Conservation (phyloP, 768 basidiomycete species). For the Omphalotus guepiniiformis region DNA sequence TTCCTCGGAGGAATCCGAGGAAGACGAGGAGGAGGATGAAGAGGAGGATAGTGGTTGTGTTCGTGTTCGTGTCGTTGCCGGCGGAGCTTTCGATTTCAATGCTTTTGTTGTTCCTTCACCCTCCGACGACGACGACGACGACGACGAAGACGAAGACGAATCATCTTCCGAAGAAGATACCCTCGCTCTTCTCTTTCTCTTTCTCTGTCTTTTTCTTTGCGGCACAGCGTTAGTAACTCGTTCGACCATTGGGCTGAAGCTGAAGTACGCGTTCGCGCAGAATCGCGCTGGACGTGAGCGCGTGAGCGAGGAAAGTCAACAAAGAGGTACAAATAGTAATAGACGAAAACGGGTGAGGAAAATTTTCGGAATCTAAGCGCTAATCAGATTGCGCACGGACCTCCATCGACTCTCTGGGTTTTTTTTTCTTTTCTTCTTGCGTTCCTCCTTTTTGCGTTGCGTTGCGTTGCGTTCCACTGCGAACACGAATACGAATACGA, state of each 20-base stretch:
- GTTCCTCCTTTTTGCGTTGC: too few relatives aligned
- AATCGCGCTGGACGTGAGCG: too few relatives aligned
- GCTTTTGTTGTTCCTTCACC: neutral
- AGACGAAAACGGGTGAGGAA: constrained; percentile 4
- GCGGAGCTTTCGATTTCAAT: constrained; percentile 5
- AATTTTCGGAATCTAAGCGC: neutral
- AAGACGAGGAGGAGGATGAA: constrained; percentile 18
- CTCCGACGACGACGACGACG: constrained; percentile 25
- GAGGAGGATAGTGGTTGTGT: constrained; percentile 11
- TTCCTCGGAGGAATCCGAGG: constrained; percentile 9
- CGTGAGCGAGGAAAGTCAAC: too few relatives aligned
- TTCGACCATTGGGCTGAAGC: too few relatives aligned
- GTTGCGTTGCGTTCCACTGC: too few relatives aligned
- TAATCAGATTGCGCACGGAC: too few relatives aligned
- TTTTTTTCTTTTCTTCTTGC: too few relatives aligned
- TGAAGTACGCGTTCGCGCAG: too few relatives aligned
- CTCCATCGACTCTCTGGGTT: too few relatives aligned
- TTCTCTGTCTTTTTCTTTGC: constrained; percentile 23
- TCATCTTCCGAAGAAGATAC: constrained; percentile 39
- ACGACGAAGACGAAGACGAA: constrained; percentile 35
- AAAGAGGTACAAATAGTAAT: too few relatives aligned
- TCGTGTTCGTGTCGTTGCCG: neutral
- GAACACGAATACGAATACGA: too few relatives aligned
- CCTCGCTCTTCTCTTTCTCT: constrained; percentile 48
- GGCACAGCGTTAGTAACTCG: neutral